Evolutionary conservation across 2,329 filamentous ascomycete species (phyloP), one percentile per base, ranked within the genome.

Genomic region (Trichoderma lentiforme): DNA sequence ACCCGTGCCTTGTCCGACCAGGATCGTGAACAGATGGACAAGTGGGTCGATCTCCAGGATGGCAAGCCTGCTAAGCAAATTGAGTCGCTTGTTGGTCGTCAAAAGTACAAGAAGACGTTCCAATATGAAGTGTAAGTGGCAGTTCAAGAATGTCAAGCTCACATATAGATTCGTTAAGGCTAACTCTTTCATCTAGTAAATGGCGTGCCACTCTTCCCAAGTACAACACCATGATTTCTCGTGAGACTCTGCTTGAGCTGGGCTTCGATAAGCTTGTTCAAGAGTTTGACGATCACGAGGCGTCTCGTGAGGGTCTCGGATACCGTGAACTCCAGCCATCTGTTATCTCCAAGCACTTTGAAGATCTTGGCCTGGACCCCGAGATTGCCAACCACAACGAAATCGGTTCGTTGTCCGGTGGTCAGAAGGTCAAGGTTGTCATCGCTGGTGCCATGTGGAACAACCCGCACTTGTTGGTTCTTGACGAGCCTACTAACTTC

Each of bases 371-470:
- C 72, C 89, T 99, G 65, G 96, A 98, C 81, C 95, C 95, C 0
- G 96, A 99, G 79, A 98, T 99, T 79, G 96, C 96, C 79, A 97
- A 98, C 84, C 96, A 99, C 89, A 98, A 98, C 82, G 92, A 98
- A 83, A 99, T 99, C 78, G 94, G 93, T 74, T 96, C 95, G 78
- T 88, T 99, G 14, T 98, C 95, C 11, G 96, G 96, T 83, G 96
- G 96, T 15, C 96, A 99, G 81, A 98, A 98, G 84, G 96, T 99
- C 85, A 99, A 99, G 88, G 96, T 99, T 62, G 96, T 99, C 74
- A 90, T 99, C 77, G 96, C 94, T 3, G 93, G 93, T 78, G 93
- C 94, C 77, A 97, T 97, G 94, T 97, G 95, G 95, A 98, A 98
- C 86, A 98, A 98, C 86, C 96, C 96, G 1, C 96, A 99, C 85